Base-by-base conservation (phyloP, 768 basidiomycete genomes). In the Hemileccinum rubropunctum region DNA sequence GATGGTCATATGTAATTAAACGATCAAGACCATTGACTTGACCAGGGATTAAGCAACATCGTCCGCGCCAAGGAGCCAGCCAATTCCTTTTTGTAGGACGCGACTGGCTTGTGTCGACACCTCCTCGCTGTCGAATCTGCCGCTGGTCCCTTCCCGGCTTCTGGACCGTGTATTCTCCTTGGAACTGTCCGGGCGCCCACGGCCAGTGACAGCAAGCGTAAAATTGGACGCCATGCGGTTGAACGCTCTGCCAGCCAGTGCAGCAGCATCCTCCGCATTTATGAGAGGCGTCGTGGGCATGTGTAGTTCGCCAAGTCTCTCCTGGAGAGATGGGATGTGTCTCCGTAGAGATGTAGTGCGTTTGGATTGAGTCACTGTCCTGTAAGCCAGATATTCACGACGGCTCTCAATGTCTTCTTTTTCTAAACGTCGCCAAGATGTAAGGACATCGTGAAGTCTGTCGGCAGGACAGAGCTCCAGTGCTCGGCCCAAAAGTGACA, bases 1-100 rank as follows among this genome's bases (percentile, higher is more conserved):
- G 28, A 30, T 30, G 28, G 28, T 30, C 28, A 23, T 12, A 30
- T 30, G 28, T 30, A 30, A 30, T 30, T 30, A 4, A 30, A 9
- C 9, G 28, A 9, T 30, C 9, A 12, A 12, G 23, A 23, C 23
- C 23, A 3, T 23, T 23, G 23, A 23, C 23, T 23, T 23, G 23
- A 23, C 6, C 6, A 39, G 18, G 26, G 21, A 26, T 52, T 28
- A 57, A 35, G 33, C 45, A 36, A 54, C 55, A 26, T 83, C 86
- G 52, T 94, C 93, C 12, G 84, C 88, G 36, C 95, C 95, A 50
- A 98, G 84, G 26, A 98, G 75, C 95, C 95, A 98, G 26, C 95
- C 95, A 45, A 98, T 91, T 8, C 95, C 95, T 61, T 87, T 86
- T 33, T 91, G 88, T 36, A 98, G 67, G 4, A 83, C 91, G 28